Base-by-base conservation (phyloP, 371 early-diverging fungal genomes). In the Mortierella sp. region DNA sequence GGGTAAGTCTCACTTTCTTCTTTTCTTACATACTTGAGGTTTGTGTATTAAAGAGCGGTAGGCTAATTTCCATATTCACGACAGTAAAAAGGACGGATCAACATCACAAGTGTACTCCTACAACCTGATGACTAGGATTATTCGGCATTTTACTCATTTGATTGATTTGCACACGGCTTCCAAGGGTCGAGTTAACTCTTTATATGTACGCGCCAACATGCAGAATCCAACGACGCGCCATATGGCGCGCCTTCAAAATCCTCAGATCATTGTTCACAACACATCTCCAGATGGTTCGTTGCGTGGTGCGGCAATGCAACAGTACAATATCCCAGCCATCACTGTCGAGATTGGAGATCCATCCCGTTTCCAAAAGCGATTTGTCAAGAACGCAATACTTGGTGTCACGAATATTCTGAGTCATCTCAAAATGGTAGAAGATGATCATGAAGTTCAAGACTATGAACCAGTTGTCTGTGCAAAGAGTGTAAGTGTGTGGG, bases 111-210 rank as follows among this genome's bases (percentile, higher is more conserved):
- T 95, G 15, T 97, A 93, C 73, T 92, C 94, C 8, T 91, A 93
- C 83, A 90, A 93, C 61, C 69, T 97, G 68, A 91, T 97, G 88
- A 87, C 91, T 58, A 93, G 93, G 71, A 90, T 97, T 59, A 88
- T 95, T 64, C 87, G 86, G 5, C 90, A 94, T 66, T 95, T 96
- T 76, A 89, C 95, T 61, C 94, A 93, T 69, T 76, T 96, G 77
- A 89, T 97, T 72, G 97, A 97, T 79, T 75, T 97, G 72, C 97
- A 97, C 71, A 97, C 97, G 0, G 96, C 97, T 0, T 92, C 92
- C 47, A 91, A 92, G 72, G 97, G 97, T 2, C 86, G 97, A 16
- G 90, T 94, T 43, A 97, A 97, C 80, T 93, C 94, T 0, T 91
- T 94, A 60, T 97, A 97, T 84, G 97, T 97, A 21, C 87, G 97